These are phyloP conservation scores for Neoascochyta sp. DNA, from an alignment of 2,329 filamentous ascomycete species.

Conservation along the genomic window DNA sequence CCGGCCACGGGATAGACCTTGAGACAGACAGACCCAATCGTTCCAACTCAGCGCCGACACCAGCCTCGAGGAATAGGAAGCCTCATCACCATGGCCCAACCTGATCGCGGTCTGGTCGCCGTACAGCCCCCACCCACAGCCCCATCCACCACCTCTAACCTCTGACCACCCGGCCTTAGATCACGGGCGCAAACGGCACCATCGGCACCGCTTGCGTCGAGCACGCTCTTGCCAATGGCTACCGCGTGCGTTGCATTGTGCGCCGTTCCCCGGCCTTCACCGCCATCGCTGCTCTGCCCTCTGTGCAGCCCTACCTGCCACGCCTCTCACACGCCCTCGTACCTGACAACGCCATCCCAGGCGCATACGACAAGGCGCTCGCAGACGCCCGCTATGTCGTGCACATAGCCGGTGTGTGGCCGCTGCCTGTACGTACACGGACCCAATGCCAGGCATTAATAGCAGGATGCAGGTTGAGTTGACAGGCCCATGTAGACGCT, in stretches of 20 bases:
- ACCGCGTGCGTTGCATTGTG: slow-evolving; percentile 34
- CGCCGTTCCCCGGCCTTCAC: slow-evolving; percentile 26
- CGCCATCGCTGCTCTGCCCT: slow-evolving; percentile 22
- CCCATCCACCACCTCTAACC: slow-evolving; percentile 1
- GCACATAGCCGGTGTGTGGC: slow-evolving; percentile 36
- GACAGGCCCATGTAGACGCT: slow-evolving; percentile 13
- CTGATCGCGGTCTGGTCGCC: slow-evolving; percentile 22
- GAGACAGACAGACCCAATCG: no score
- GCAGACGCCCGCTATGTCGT: slow-evolving; percentile 23
- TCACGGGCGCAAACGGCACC: slow-evolving; percentile 36
- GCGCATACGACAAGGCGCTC: slow-evolving; percentile 29
- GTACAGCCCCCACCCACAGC: slow-evolving; percentile 12
- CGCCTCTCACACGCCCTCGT: slow-evolving; percentile 26
- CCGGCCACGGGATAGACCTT: no score
- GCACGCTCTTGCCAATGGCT: slow-evolving; percentile 24
- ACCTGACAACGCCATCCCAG: slow-evolving; percentile 23
- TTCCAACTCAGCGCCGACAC: no score
- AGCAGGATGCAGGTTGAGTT: background rate
- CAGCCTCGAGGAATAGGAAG: no score
- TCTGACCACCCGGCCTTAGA: slow-evolving; percentile 19
- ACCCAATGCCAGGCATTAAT: background rate
- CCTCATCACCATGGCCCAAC: no score
- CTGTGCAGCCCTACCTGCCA: slow-evolving; percentile 20
- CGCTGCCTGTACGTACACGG: slow-evolving; percentile 23
- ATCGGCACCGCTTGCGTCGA: slow-evolving; percentile 32